These are phyloP conservation scores for Penicillium sp. DNA, from an alignment of 2,329 filamentous ascomycete species.

Conservation along the genomic window DNA sequence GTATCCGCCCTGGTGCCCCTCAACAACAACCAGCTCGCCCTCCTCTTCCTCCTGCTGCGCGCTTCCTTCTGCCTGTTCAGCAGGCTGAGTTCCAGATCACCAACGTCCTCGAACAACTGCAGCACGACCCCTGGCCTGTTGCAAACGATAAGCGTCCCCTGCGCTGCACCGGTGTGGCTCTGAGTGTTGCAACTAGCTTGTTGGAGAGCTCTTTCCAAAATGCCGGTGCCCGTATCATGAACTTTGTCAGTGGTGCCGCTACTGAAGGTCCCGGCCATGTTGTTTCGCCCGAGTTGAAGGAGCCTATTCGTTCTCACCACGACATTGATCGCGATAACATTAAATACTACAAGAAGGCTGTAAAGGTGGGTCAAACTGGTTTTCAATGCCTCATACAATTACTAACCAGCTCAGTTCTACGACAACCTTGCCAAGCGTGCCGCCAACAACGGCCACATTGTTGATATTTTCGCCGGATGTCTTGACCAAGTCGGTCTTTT, in stretches of 20 bases:
- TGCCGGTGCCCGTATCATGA: conserved; percentile 91
- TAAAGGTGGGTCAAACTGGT: conserved; percentile 66
- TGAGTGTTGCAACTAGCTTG: conserved; percentile 89
- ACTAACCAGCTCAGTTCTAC: conserved; percentile 69
- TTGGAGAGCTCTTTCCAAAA: conserved; percentile 96
- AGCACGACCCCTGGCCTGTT: conserved; percentile 97
- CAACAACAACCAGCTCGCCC: conserved; percentile 69
- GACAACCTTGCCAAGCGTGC: conserved; percentile 90
- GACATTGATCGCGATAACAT: conserved; percentile 98
- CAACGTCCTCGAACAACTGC: conserved; percentile 89
- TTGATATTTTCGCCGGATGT: conserved; percentile 97
- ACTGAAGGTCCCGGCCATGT: conserved; percentile 97
- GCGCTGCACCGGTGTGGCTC: conserved; percentile 91
- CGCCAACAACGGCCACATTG: conserved; percentile 93
- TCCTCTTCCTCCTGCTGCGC: conserved; percentile 74
- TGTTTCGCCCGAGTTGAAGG: conserved; percentile 89
- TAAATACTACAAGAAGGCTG: conserved; percentile 98
- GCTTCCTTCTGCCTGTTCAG: conserved; percentile 90
- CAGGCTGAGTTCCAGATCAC: conserved; percentile 97
- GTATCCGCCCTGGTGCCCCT: conserved; percentile 70
- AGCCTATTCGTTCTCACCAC: conserved; percentile 96
- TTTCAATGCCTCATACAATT: background rate
- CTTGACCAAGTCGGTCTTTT: conserved; percentile 94
- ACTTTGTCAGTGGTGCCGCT: conserved; percentile 91
- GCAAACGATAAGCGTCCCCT: conserved; percentile 87